Percentiles rank a stretch among this genome's conserved stretches.
phyloP scores from a whole-genome alignment of 371 early-diverging fungal species.

The Mortierella sp. region DNA sequence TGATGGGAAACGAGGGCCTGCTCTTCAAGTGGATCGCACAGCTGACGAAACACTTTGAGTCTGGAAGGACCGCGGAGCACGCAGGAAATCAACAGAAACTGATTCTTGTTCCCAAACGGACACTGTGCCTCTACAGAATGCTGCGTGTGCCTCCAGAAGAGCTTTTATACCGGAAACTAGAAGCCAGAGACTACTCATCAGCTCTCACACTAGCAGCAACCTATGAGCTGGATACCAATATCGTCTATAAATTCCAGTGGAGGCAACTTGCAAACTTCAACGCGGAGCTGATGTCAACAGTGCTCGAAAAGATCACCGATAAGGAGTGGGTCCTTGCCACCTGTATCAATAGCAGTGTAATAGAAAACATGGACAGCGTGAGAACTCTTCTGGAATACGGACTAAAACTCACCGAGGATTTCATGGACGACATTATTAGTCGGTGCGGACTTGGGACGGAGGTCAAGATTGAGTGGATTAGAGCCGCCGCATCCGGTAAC shows the following conservation, averaged over 20 bases:
- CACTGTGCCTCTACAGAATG: conserved; percentile 51
- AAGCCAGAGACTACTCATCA: conserved; percentile 64
- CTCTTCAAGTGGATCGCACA: conserved; percentile 49
- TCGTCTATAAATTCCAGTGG: conserved; percentile 76
- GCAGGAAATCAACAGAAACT: conserved; percentile 38
- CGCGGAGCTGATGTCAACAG: conserved; percentile 58
- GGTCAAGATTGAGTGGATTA: conserved; percentile 35
- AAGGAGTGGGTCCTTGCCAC: conserved; percentile 71
- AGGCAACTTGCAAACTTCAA: conserved; percentile 49
- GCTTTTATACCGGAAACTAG: conserved; percentile 57
- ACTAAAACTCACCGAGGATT: conserved; percentile 57
- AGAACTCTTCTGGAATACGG: conserved; percentile 66
- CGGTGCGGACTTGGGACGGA: conserved; percentile 39
- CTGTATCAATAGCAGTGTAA: conserved; percentile 53
- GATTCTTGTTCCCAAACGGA: conserved; percentile 53
- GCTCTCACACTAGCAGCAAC: conserved; percentile 73
- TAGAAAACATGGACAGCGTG: conserved; percentile 56
- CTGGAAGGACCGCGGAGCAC: conserved; percentile 5
- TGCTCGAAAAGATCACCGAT: conserved; percentile 68
- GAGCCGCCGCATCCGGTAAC: conserved; percentile 38
- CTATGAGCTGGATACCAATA: conserved; percentile 67
- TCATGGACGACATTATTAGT: conserved; percentile 60
- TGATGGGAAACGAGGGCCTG: conserved; percentile 49
- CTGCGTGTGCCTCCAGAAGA: conserved; percentile 56
- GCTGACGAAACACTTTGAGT: conserved; percentile 33